Conservation (phyloP, 306 rosid genomes). For the Citrullus mucosospermus region DNA sequence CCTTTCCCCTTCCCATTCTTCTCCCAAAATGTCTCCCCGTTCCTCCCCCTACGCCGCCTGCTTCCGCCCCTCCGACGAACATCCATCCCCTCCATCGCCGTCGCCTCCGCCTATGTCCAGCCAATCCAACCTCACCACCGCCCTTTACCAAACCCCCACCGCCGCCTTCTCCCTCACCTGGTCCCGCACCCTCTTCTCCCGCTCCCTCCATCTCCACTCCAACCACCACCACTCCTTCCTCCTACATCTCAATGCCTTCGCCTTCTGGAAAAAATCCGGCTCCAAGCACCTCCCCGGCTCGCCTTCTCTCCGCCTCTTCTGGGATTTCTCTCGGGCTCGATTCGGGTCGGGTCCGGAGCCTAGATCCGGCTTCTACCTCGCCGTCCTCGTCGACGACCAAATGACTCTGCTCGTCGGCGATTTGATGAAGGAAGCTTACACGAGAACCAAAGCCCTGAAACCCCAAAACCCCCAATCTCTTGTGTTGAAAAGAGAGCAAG, state of each 20-base stretch:
- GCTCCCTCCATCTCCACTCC: constrained; percentile 48
- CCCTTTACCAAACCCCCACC: constrained; percentile 57
- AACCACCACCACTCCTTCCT: constrained; percentile 24
- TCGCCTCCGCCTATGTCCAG: constrained; percentile 35
- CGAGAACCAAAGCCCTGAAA: constrained; percentile 36
- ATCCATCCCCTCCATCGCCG: constrained; percentile 5
- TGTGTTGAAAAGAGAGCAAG: constrained; percentile 60
- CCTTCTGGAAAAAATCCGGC: constrained; percentile 82
- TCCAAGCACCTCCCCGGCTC: constrained; percentile 36
- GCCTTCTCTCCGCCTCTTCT: constrained; percentile 35
- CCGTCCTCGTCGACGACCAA: constrained; percentile 43
- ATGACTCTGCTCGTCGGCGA: constrained; percentile 68
- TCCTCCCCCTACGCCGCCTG: constrained; percentile 42
- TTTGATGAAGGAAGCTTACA: constrained; percentile 33
- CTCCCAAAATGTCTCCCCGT: constrained; percentile 34
- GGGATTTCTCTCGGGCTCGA: constrained; percentile 59
- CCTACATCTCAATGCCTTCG: constrained; percentile 42
- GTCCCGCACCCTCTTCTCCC: constrained; percentile 74
- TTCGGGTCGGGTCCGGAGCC: constrained; percentile 74
- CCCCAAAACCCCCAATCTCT: constrained; percentile 24
- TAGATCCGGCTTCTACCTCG: constrained; percentile 49
- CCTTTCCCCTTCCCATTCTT: neutral
- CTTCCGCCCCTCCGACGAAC: constrained; percentile 44
- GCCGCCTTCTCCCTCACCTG: constrained; percentile 64
- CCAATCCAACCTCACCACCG: constrained; percentile 58